A percentile compares a stretch with the other conserved stretches of the same genome.
These are phyloP conservation scores for Fagus crenata DNA, from an alignment of 306 rosid species.

Conservation along the genomic window DNA sequence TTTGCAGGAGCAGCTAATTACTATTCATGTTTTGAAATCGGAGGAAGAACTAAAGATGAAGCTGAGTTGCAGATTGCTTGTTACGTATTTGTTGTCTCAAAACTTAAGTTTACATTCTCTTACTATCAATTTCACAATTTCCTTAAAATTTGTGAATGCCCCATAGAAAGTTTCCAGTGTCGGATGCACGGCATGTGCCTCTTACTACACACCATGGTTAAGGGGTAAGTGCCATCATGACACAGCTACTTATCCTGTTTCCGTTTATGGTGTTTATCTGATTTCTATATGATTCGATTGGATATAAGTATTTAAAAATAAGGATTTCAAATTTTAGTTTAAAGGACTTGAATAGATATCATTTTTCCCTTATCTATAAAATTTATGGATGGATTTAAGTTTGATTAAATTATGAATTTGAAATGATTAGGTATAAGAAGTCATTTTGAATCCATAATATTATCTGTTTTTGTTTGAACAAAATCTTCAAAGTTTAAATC, in stretches of 20 bases:
- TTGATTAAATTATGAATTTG: too few relatives aligned
- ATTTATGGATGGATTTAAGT: too few relatives aligned
- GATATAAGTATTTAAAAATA: too few relatives aligned
- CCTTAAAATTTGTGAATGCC: background rate
- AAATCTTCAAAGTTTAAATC: too few relatives aligned
- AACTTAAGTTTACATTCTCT: background rate
- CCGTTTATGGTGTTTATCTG: too few relatives aligned
- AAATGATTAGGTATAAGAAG: too few relatives aligned
- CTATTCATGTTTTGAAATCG: slow-evolving; percentile 21
- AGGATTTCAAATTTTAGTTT: too few relatives aligned
- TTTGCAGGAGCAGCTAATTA: slow-evolving; percentile 43
- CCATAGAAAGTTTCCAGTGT: background rate
- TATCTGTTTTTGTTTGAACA: too few relatives aligned
- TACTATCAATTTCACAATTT: background rate
- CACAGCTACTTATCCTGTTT: background rate
- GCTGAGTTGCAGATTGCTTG: slow-evolving; percentile 13
- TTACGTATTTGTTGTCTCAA: background rate
- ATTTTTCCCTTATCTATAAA: too few relatives aligned
- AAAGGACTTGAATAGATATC: too few relatives aligned
- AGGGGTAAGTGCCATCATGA: background rate
- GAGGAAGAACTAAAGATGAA: slow-evolving; percentile 28
- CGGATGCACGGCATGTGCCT: background rate
- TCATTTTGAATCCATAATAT: too few relatives aligned
- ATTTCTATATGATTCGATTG: too few relatives aligned
- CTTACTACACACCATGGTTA: background rate